These are phyloP conservation scores for Nasturtium officinale DNA, from an alignment of 345 rosid species.

Conservation along the genomic window DNA sequence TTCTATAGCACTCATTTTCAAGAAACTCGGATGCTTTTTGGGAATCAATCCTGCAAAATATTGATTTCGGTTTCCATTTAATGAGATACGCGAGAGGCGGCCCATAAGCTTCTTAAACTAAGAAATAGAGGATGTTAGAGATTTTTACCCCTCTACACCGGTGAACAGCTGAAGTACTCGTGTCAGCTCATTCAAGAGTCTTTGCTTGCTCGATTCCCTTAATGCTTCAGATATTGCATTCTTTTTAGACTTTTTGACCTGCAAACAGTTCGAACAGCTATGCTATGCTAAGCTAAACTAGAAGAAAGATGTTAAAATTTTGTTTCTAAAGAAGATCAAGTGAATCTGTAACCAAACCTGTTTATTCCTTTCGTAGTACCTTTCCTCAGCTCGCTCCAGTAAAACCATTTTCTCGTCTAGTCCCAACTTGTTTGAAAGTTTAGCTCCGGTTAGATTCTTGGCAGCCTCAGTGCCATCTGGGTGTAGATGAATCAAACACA, in stretches of 20 bases:
- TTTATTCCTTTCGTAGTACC: conserved; percentile 56
- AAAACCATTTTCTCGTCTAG: conserved; percentile 63
- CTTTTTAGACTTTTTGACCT: conserved; percentile 66
- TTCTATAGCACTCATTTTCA: conserved; percentile 77
- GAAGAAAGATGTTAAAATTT: not conserved
- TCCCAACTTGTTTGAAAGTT: conserved; percentile 55
- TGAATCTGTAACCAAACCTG: conserved; percentile 50
- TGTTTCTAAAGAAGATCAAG: conserved; percentile 8
- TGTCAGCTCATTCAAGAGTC: conserved; percentile 60
- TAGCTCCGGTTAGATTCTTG: conserved; percentile 51
- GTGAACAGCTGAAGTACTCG: conserved; percentile 61
- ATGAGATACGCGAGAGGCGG: too few species aligned
- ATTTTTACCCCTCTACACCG: conserved; percentile 45
- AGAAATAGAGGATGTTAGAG: not conserved
- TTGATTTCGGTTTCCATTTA: not conserved
- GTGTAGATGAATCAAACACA: not conserved
- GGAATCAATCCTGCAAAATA: conserved; percentile 57
- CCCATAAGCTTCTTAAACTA: not conserved
- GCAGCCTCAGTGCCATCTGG: conserved; percentile 57
- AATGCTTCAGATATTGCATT: conserved; percentile 64
- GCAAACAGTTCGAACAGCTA: conserved; percentile 29
- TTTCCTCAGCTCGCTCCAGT: conserved; percentile 77
- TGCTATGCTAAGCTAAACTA: conserved; percentile 8
- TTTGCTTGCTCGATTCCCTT: conserved; percentile 72
- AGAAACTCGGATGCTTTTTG: conserved; percentile 58